A percentile compares a stretch with the other conserved stretches of the same genome.
Evolutionary conservation across 345 rosid genomes (phyloP).

Genomic region (Boechera divaricarpa): DNA sequence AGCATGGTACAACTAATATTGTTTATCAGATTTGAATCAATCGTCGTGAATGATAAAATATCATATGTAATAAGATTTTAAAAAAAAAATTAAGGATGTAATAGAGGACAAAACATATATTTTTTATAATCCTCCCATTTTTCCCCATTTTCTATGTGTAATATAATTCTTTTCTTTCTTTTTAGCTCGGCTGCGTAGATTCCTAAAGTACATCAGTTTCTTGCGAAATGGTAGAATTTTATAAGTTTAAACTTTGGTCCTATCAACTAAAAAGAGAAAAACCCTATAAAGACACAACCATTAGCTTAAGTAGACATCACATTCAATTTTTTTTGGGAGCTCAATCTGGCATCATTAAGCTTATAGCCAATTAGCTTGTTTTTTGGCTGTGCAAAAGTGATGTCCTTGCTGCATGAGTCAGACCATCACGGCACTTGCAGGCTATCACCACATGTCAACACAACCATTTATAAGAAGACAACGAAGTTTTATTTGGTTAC

Average conservation of each 20-base stretch:
- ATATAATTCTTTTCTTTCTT: no score
- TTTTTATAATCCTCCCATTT: no score
- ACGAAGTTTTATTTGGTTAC: not conserved
- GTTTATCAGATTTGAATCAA: no score
- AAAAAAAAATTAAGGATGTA: no score
- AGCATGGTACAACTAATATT: no score
- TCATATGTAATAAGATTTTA: no score
- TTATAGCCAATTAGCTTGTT: slow-evolving; percentile 4
- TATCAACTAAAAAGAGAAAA: not conserved
- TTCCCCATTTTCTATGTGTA: no score
- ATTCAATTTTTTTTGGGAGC: not conserved
- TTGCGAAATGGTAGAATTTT: not conserved
- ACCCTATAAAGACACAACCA: not conserved
- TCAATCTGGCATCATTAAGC: not conserved
- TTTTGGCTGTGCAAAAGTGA: not conserved
- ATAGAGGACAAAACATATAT: no score
- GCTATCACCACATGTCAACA: slow-evolving; percentile 15
- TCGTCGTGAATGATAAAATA: no score
- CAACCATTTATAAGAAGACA: not conserved
- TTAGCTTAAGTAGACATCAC: not conserved
- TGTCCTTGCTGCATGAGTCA: not conserved
- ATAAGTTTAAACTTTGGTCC: not conserved
- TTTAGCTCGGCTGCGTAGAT: not conserved
- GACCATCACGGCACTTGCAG: slow-evolving; percentile 13
- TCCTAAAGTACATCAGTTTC: not conserved